A percentile compares a stretch with the other conserved stretches of the same genome.
phyloP scores from a whole-genome alignment of 1,284 basidiomycete species.

The Lignosus rhinocerotis region DNA sequence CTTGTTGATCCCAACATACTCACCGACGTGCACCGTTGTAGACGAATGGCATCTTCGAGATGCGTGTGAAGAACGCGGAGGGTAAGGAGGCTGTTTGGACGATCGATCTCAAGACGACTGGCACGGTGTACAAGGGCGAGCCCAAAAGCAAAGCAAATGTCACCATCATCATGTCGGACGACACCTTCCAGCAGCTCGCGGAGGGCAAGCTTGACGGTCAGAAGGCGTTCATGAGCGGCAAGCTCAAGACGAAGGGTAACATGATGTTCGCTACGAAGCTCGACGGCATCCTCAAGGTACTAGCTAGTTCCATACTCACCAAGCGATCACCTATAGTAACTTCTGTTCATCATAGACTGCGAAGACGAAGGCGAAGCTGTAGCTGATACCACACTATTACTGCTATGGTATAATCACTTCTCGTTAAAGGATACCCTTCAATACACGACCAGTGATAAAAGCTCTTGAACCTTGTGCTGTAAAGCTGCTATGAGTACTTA shows the following conservation, averaged over 20 bases:
- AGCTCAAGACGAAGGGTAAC: slow-evolving; percentile 84
- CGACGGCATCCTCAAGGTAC: slow-evolving; percentile 76
- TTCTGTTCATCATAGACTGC: slow-evolving; percentile 28
- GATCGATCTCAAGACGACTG: slow-evolving; percentile 95
- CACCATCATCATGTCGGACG: slow-evolving; percentile 75
- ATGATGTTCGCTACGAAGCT: slow-evolving; percentile 92
- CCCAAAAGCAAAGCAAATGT: slow-evolving; percentile 78
- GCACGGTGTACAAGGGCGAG: slow-evolving; percentile 77
- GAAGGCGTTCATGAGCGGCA: slow-evolving; percentile 93
- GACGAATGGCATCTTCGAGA: slow-evolving; percentile 92
- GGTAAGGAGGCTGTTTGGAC: slow-evolving; percentile 86
- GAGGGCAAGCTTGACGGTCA: slow-evolving; percentile 83
- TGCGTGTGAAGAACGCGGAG: slow-evolving; percentile 78
- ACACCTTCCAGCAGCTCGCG: slow-evolving; percentile 66
- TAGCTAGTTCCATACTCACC: slow-evolving; percentile 17
- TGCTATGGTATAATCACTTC: slow-evolving; percentile 13
- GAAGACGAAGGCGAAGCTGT: slow-evolving; percentile 43
- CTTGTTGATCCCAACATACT: background rate
- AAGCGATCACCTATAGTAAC: background rate
- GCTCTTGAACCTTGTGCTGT: background rate
- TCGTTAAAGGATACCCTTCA: slow-evolving; percentile 16
- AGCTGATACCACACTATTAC: slow-evolving; percentile 13
- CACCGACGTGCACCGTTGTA: slow-evolving; percentile 31
- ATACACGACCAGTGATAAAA: background rate
- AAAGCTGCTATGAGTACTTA: background rate